A percentile compares a stretch with the other conserved stretches of the same genome.
These are phyloP conservation scores for Podila verticillata DNA, from an alignment of 192 early-diverging fungal genomes.

Conservation along the genomic window DNA sequence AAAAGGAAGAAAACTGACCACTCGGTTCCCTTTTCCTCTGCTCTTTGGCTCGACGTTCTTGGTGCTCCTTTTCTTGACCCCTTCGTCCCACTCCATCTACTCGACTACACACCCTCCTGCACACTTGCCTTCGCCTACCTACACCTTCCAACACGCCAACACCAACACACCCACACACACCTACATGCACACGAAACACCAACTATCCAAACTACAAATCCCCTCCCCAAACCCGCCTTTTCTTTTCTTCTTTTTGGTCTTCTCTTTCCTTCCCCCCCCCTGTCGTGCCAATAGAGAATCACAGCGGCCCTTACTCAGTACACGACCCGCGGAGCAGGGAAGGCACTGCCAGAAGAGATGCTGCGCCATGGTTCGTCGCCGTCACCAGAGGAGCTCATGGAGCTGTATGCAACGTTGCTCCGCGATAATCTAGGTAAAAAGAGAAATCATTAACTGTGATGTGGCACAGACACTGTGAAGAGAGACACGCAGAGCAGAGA, in stretches of 20 bases:
- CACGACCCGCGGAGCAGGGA: constrained; percentile 38
- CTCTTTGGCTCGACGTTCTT: no score
- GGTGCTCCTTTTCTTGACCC: not conserved
- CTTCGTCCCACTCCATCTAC: not conserved
- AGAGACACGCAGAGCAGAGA: no score
- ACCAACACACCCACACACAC: not conserved
- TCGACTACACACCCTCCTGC: no score
- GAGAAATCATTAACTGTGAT: not conserved
- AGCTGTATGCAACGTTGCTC: constrained; percentile 42
- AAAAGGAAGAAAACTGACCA: no score
- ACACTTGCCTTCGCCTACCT: no score
- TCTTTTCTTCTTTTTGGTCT: not conserved
- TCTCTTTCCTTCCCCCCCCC: not conserved
- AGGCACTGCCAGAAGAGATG: constrained; percentile 39
- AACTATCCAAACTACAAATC: not conserved
- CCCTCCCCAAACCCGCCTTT: not conserved
- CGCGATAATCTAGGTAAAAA: constrained; percentile 43
- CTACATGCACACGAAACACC: no score
- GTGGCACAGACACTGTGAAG: not conserved
- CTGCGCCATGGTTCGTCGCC: constrained; percentile 34
- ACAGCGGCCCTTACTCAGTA: constrained; percentile 42
- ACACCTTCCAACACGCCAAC: not conserved
- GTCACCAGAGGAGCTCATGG: constrained; percentile 50
- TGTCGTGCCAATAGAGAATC: constrained; percentile 33
- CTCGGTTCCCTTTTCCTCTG: no score